Conservation (phyloP, 768 basidiomycete species). For the Serendipita sp. region DNA sequence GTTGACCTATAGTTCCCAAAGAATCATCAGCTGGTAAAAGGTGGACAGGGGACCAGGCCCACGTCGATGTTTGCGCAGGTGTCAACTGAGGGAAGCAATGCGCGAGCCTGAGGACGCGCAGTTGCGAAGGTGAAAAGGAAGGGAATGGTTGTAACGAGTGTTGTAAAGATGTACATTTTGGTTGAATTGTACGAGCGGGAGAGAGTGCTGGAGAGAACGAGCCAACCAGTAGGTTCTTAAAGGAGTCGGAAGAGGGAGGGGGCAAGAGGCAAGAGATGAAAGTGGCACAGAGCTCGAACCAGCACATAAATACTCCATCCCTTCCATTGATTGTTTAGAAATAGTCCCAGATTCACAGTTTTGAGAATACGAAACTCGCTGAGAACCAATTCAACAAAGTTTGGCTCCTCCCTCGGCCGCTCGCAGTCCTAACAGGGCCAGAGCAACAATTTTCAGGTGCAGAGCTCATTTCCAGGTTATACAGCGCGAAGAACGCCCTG, state of each 20-base stretch:
- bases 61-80: conserved; percentile 25
- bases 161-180: not conserved
- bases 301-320: too few species aligned
- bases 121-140: not conserved
- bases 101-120: not conserved
- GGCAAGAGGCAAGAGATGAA: not conserved
- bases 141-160: not conserved
- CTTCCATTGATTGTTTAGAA: too few species aligned
- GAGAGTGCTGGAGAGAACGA: not conserved
- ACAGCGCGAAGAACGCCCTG: too few species aligned
- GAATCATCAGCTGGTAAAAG: conserved; percentile 14
- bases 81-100: conserved; percentile 16
- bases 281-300: too few species aligned
- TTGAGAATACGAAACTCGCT: too few species aligned
- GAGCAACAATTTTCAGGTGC: too few species aligned
- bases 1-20: conserved; percentile 13
- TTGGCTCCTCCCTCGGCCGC: too few species aligned
- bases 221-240: not conserved
- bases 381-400: too few species aligned
- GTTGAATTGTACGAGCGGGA: not conserved
- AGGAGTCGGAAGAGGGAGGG: not conserved
- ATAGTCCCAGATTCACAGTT: too few species aligned
- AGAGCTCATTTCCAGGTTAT: too few species aligned
- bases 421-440: too few species aligned
- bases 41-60: conserved; percentile 14